Evolutionary conservation across 192 early-diverging fungal genomes (phyloP).

Genomic region (Backusella liffmaniae): DNA sequence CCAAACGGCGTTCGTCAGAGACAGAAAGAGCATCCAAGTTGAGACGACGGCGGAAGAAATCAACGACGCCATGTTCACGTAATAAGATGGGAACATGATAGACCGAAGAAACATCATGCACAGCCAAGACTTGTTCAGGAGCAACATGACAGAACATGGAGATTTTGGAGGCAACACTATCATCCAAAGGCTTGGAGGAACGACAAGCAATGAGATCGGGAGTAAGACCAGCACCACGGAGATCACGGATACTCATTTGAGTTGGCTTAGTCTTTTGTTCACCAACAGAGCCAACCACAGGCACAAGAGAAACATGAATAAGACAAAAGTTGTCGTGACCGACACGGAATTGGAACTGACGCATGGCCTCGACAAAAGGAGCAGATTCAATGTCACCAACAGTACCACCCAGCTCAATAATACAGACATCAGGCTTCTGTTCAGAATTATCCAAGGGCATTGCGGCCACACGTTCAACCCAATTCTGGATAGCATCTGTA

Average conservation of each 20-base stretch:
- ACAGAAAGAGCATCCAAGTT: constrained; percentile 62
- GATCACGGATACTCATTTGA: constrained; percentile 91
- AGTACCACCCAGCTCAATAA: constrained; percentile 97
- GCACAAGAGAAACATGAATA: constrained; percentile 97
- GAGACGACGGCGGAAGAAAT: constrained; percentile 79
- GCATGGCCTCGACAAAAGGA: constrained; percentile 99
- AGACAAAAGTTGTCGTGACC: constrained; percentile 97
- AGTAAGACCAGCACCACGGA: constrained; percentile 91
- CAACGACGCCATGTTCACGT: constrained; percentile 81
- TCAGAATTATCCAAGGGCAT: constrained; percentile 84
- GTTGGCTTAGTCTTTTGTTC: constrained; percentile 99
- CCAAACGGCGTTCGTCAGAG: constrained; percentile 49
- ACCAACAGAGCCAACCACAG: constrained; percentile 94
- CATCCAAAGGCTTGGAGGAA: constrained; percentile 78
- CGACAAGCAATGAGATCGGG: constrained; percentile 98
- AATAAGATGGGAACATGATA: constrained; percentile 97
- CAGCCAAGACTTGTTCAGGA: constrained; percentile 87
- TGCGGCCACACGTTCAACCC: constrained; percentile 94
- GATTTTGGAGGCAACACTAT: constrained; percentile 86
- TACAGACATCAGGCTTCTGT: constrained; percentile 92
- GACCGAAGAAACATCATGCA: constrained; percentile 94
- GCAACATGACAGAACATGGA: constrained; percentile 99
- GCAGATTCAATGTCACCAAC: constrained; percentile 99
- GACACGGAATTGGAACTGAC: constrained; percentile 99
- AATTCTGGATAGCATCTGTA: constrained; percentile 96